A percentile compares a stretch with the other conserved stretches of the same genome.
Conservation (phyloP, 2,329 filamentous ascomycete genomes). For the Fusarium pseudocircinatum region DNA sequence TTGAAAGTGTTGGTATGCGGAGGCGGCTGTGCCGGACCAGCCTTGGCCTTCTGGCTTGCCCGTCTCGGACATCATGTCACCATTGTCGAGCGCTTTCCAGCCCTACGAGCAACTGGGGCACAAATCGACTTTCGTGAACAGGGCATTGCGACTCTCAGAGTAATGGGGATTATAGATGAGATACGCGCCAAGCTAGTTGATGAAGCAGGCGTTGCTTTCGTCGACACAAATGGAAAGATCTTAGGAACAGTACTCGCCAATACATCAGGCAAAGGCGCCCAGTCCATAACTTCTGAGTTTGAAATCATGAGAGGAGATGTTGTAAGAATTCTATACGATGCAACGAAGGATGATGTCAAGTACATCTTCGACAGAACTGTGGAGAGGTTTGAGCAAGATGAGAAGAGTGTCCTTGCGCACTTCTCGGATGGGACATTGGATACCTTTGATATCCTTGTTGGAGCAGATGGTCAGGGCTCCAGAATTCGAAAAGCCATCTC, state of each 20-base stretch:
- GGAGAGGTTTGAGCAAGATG: constrained; percentile 19
- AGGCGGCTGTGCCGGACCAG: constrained; percentile 48
- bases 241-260: constrained; percentile 19
- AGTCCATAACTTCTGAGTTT: constrained; percentile 57
- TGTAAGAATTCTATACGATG: constrained; percentile 53
- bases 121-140: constrained; percentile 30
- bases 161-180: constrained; percentile 5
- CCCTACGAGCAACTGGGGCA: constrained; percentile 16
- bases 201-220: constrained; percentile 11
- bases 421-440: constrained; percentile 20
- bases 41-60: constrained; percentile 46
- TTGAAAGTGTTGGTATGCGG: constrained; percentile 44
- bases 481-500: constrained; percentile 20
- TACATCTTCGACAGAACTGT: constrained; percentile 24
- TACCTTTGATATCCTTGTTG: constrained; percentile 20
- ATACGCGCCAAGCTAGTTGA: constrained; percentile 14
- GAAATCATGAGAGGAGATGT: constrained; percentile 67
- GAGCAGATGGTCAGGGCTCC: constrained; percentile 25
- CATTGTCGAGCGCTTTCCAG: constrained; percentile 51
- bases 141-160: constrained; percentile 15
- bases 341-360: not conserved
- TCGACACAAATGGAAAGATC: constrained; percentile 9
- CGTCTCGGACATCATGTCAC: constrained; percentile 47
- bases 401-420: constrained; percentile 10
- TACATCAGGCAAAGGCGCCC: constrained; percentile 31